A percentile compares a stretch with the other conserved stretches of the same genome.
Conservation (phyloP, 2,329 filamentous ascomycete species). For the Aspergillus tanneri region DNA sequence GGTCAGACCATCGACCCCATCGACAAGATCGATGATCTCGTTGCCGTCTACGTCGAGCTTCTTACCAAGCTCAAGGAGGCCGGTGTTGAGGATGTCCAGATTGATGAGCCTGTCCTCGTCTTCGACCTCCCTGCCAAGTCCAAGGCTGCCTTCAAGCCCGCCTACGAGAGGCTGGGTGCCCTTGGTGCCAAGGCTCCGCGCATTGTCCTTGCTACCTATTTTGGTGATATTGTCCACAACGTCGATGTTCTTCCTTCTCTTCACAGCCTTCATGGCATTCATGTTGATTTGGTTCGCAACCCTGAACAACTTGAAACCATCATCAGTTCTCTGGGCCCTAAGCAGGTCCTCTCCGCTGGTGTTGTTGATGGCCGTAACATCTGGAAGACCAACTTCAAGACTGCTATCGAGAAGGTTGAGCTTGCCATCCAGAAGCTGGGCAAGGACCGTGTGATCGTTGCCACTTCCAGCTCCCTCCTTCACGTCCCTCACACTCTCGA, state of each 20-base stretch:
- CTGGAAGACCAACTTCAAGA: constrained; percentile 99
- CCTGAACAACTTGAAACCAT: constrained; percentile 94
- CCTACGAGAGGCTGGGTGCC: constrained; percentile 78
- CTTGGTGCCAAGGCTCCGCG: constrained; percentile 80
- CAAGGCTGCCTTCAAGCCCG: constrained; percentile 97
- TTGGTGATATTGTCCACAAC: constrained; percentile 99
- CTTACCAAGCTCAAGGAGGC: constrained; percentile 91
- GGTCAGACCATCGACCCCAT: constrained; percentile 90
- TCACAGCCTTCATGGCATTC: constrained; percentile 74
- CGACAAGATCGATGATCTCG: constrained; percentile 84
- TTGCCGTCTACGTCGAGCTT: constrained; percentile 93
- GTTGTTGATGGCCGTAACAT: constrained; percentile 99
- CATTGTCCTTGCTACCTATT: constrained; percentile 93
- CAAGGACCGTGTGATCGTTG: constrained; percentile 95
- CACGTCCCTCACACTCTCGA: constrained; percentile 97
- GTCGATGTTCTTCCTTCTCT: constrained; percentile 78
- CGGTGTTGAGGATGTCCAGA: constrained; percentile 94
- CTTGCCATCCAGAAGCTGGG: constrained; percentile 90
- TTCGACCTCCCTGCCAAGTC: constrained; percentile 86
- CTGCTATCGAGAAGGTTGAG: constrained; percentile 87
- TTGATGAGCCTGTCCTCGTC: constrained; percentile 96
- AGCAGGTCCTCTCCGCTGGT: constrained; percentile 90
- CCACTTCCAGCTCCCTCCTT: constrained; percentile 95
- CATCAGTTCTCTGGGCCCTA: constrained; percentile 75
- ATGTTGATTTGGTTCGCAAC: constrained; percentile 96